Percentiles rank a stretch among this genome's conserved stretches.
Conservation (phyloP, 2,329 filamentous ascomycete genomes). For the Fusarium nematophilum region DNA sequence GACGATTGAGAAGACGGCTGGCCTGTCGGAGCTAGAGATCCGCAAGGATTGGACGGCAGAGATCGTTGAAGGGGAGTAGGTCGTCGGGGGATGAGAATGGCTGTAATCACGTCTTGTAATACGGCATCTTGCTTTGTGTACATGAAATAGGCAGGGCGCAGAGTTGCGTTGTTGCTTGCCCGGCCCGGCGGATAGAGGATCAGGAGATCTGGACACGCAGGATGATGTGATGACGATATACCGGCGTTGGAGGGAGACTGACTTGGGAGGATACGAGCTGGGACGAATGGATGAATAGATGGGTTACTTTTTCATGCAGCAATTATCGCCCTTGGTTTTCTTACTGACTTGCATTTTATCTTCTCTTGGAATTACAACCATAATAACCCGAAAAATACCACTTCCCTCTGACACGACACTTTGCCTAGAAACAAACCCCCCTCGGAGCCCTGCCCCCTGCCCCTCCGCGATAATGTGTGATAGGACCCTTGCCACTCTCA, state of each 20-base stretch:
- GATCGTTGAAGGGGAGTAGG: slow-evolving; percentile 57
- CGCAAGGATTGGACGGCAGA: slow-evolving; percentile 72
- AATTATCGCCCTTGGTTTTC: too few relatives aligned
- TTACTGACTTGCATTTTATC: too few relatives aligned
- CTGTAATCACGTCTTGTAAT: slow-evolving; percentile 1
- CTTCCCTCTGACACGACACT: too few relatives aligned
- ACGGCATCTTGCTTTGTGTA: slow-evolving; percentile 14
- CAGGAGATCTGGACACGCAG: slow-evolving; percentile 16
- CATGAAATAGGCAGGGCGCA: slow-evolving; percentile 2
- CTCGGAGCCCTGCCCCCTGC: too few relatives aligned
- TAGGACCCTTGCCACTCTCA: not conserved
- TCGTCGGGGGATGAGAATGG: not conserved
- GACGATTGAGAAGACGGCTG: slow-evolving; percentile 73
- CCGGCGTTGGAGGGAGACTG: slow-evolving; percentile 34
- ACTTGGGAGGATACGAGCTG: slow-evolving; percentile 12
- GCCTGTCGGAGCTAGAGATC: slow-evolving; percentile 69
- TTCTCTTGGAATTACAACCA: too few relatives aligned
- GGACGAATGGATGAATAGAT: slow-evolving; percentile 4
- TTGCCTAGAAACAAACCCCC: too few relatives aligned
- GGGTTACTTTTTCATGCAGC: too few relatives aligned
- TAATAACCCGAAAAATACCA: too few relatives aligned
- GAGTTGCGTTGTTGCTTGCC: slow-evolving; percentile 3
- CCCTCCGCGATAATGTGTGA: not conserved
- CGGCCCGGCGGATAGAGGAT: slow-evolving; percentile 16
- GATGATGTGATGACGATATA: slow-evolving; percentile 33